Percentiles rank a stretch among this genome's conserved stretches.
phyloP scores from a whole-genome alignment of 257 asterid genomes.

The Schizonepeta tenuifolia region DNA sequence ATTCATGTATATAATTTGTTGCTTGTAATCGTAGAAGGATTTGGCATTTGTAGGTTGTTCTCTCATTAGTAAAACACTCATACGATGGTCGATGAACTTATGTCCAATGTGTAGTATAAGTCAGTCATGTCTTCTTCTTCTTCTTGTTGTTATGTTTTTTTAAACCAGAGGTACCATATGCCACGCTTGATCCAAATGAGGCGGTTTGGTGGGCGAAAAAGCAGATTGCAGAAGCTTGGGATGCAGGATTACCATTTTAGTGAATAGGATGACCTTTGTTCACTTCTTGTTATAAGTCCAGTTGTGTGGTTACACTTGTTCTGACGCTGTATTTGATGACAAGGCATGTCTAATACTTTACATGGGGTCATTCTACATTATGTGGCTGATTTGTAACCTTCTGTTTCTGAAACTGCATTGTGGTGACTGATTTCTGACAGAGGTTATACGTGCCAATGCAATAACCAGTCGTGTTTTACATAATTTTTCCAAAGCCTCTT shows the following conservation, averaged over 20 bases:
- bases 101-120: constrained; percentile 2
- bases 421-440: background rate
- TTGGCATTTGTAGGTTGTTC: constrained; percentile 1
- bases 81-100: constrained; percentile 1
- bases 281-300: background rate
- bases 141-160: background rate
- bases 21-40: background rate
- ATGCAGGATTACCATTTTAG: constrained; percentile 1
- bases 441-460: background rate
- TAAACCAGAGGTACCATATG: background rate
- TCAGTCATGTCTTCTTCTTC: background rate
- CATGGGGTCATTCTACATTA: background rate
- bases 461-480: background rate
- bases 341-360: background rate
- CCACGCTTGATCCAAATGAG: background rate
- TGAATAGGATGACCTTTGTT: background rate
- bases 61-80: background rate
- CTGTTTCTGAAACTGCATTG: background rate
- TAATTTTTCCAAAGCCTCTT: background rate
- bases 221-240: background rate
- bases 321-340: constrained; percentile 3
- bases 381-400: constrained; percentile 7
- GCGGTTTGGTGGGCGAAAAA: background rate
- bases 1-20: background rate
- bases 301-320: background rate